Evolutionary conservation across 2,329 filamentous ascomycete genomes (phyloP).

Genomic region (Colletotrichum tropicale): DNA sequence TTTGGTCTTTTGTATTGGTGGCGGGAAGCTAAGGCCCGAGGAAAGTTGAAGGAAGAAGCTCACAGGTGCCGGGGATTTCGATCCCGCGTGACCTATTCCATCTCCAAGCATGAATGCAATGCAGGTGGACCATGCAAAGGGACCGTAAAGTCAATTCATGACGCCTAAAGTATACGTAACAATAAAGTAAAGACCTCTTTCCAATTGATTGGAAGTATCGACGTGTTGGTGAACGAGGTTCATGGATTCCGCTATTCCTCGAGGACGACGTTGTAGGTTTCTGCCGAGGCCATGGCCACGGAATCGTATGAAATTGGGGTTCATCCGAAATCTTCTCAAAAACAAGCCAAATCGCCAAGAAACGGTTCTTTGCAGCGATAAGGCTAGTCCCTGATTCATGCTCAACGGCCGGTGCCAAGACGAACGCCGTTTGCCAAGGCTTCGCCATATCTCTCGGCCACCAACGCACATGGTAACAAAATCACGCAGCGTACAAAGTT

Average conservation of each 20-base stretch:
- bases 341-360: background rate
- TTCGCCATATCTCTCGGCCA: background rate
- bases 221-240: background rate
- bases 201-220: background rate
- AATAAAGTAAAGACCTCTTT: background rate
- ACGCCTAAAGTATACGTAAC: background rate
- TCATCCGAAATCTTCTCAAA: background rate
- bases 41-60: background rate
- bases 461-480: background rate
- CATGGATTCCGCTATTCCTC: background rate
- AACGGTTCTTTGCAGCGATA: background rate
- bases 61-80: background rate
- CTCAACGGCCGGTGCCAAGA: background rate
- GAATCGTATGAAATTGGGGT: background rate
- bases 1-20: fast-evolving
- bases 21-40: background rate
- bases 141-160: background rate
- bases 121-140: background rate
- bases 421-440: background rate
- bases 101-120: background rate
- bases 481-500: background rate
- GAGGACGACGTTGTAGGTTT: background rate
- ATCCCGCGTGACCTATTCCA: no score
- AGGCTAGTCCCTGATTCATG: slow-evolving; percentile 3
- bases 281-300: background rate